Base-by-base conservation (phyloP, 2,329 filamentous ascomycete species). In the Fusarium proliferatum region DNA sequence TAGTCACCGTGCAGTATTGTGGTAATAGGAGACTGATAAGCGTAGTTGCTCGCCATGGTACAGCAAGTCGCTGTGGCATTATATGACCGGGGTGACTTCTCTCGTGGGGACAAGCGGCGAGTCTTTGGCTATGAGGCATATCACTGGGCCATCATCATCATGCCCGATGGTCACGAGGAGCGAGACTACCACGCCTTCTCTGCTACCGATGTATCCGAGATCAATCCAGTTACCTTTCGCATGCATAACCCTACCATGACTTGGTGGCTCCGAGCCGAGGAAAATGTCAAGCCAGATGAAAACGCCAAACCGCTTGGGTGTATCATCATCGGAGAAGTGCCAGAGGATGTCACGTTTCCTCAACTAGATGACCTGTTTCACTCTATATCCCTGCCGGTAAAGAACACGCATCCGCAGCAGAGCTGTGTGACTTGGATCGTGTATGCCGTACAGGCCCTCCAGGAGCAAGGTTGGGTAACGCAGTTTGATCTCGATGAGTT, bases 391-490 rank as follows among this genome's bases (percentile, higher is more conserved):
- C 53, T 80, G 6, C 80, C 80, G 2, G 64, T 75, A 2, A 82
- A 80, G 66, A 78, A 81, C 28, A 79, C 63, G 21, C 51, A 81
- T 55, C 80, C 80, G 0, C 80, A 82, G 46, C 78, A 82, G 67
- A 81, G 79, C 64, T 81, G 80, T n/a, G 80, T 82, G 55, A 79
- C 79, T 17, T 82, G 80, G 80, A 67, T 56, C n/a, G 57, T 71
- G 28, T 62, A 77, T 66, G 80, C 80, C 3, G 75, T 82, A 12
- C 58, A 39, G 11, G 64, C 58, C 1, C 52, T 82, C 5, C 80
- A 81, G 62, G 59, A 23, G 12, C 64, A 71, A 34, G 77, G 70
- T 2, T 81, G 79, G 79, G 74, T 59, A 9, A 17, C 12, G 6
- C 45, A 60, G 0, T 80, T 82, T 36, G 75, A 79, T 16, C 10